phyloP scores from a whole-genome alignment of 148 eudicot genomes.

The Gaultheria prostrata region DNA sequence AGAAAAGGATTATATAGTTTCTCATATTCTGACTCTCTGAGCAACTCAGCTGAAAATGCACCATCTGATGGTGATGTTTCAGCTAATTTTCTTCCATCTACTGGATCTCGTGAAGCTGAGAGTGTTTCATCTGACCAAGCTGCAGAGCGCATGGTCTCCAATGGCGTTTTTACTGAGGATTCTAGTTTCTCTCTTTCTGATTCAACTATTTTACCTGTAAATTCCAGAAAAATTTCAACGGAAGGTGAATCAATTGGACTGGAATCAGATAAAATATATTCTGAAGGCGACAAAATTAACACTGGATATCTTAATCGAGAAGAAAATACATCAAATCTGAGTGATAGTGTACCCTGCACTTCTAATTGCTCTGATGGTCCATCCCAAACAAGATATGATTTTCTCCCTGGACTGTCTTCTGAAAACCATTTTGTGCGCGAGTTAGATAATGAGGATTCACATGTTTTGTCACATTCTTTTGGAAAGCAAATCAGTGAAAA shows the following conservation, averaged over 20 bases:
- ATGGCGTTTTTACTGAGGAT: conserved; percentile 12
- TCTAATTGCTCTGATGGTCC: conserved; percentile 19
- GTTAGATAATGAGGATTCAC: conserved; percentile 28
- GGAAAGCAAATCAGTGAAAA: conserved; percentile 19
- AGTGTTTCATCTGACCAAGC: conserved; percentile 26
- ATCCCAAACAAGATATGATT: conserved; percentile 25
- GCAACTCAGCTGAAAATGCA: conserved; percentile 36
- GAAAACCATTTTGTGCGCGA: conserved; percentile 26
- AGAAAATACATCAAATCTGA: conserved; percentile 21
- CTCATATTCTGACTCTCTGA: conserved; percentile 50
- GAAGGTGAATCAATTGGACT: conserved; percentile 26
- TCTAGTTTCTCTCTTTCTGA: conserved; percentile 28
- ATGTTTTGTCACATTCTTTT: conserved; percentile 24
- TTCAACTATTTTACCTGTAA: conserved; percentile 22
- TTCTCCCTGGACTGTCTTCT: conserved; percentile 19
- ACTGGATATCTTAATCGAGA: conserved; percentile 14
- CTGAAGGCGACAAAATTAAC: conserved; percentile 19
- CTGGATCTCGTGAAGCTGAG: conserved; percentile 32
- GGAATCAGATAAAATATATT: conserved; percentile 24
- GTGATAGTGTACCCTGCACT: conserved; percentile 16
- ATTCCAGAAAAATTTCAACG: conserved; percentile 24
- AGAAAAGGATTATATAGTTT: conserved; percentile 42
- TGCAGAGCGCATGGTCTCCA: conserved; percentile 15
- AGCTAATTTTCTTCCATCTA: conserved; percentile 20
- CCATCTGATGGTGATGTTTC: conserved; percentile 29